Evolutionary conservation across 2,329 filamentous ascomycete species (phyloP), one percentile per base, ranked within the genome.

Genomic region (Colletotrichum nymphaeae): DNA sequence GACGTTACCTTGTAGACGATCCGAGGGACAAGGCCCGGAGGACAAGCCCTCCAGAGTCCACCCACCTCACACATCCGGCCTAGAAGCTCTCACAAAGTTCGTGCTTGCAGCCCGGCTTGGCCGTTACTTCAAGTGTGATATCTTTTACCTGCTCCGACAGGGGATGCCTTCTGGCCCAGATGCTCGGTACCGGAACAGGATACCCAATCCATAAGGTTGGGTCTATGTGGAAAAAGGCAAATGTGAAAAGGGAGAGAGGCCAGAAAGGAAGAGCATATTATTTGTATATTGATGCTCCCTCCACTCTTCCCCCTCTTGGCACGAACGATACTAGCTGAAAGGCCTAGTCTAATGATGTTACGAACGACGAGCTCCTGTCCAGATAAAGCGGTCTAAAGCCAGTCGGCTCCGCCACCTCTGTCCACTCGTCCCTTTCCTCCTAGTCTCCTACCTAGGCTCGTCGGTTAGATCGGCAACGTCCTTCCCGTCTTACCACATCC

Each of bases 341-440:
- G 14, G 14, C 19, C 24, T 69, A 19, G 53, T 22, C 32, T 28
- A 26, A 70, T 52, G 60, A 65, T 60, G 66, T 65, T 65, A 62
- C 65, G 46, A 64, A 60, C 66, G 55, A 49, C 66, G 55, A 70
- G 28, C 19, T 22, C 30, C 26, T 69, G n/a, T 12, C 59, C 60
- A 65, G 46, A 73, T 70, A 69, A 65, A 73, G 66, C 70, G 55
- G 60, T 55, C 42, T 28, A 59, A 56, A 14, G 26, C 53, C 46
- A 65, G 30, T 46, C 26, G 59, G 66, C 66, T 70, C 60, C 66
- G 70, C 66, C 67, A 42, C 55, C 46, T 65, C 42, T 24, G 55
- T 60, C 66, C 46, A 37, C 60, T n/a, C 26, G 58, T 32, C 66
- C 58, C n/a, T 52, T 63, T 52, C 52, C 49, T 52, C 65, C 30